Percentiles rank a stretch among this genome's conserved stretches.
Evolutionary conservation across 2,329 filamentous ascomycete species (phyloP).

Genomic region (Metarhizium rileyi): DNA sequence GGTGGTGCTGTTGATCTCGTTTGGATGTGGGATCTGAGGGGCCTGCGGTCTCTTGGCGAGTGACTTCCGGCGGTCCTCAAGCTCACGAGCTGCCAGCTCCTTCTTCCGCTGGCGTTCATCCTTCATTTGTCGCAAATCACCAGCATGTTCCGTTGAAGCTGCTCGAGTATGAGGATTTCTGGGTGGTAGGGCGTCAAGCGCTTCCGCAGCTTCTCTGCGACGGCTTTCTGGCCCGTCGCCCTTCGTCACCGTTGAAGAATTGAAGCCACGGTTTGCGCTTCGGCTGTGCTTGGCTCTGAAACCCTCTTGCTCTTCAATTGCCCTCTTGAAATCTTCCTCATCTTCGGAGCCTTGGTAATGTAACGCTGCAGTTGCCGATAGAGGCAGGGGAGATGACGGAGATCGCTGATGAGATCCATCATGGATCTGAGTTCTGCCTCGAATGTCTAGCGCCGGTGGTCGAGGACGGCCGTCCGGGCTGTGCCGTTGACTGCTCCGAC

Average conservation of each 20-base stretch:
- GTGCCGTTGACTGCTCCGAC: conserved; percentile 34
- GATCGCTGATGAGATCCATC: conserved; percentile 54
- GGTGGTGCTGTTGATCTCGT: conserved; percentile 30
- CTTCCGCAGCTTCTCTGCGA: conserved; percentile 22
- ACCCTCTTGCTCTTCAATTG: conserved; percentile 42
- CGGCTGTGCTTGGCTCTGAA: conserved; percentile 47
- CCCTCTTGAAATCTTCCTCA: conserved; percentile 49
- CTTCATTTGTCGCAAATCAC: conserved; percentile 45
- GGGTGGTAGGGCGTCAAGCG: conserved; percentile 22
- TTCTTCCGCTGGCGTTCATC: conserved; percentile 57
- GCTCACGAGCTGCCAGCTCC: conserved; percentile 69
- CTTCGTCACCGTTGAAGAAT: conserved; percentile 24
- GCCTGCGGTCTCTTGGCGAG: conserved; percentile 71
- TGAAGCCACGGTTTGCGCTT: conserved; percentile 34
- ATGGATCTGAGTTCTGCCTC: conserved; percentile 54
- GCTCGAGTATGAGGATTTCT: conserved; percentile 21
- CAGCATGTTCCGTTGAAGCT: conserved; percentile 36
- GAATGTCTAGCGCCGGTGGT: conserved; percentile 35
- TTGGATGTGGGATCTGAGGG: conserved; percentile 69
- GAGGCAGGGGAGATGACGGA: conserved; percentile 71
- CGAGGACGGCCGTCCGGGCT: conserved; percentile 36
- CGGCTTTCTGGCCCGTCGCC: conserved; percentile 31
- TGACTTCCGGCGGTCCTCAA: conserved; percentile 81
- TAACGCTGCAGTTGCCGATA: conserved; percentile 41
- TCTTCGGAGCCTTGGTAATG: conserved; percentile 46